These are phyloP conservation scores for Phytophthora aleatoria DNA, from an alignment of 352 stramenopile genomes.

Conservation along the genomic window DNA sequence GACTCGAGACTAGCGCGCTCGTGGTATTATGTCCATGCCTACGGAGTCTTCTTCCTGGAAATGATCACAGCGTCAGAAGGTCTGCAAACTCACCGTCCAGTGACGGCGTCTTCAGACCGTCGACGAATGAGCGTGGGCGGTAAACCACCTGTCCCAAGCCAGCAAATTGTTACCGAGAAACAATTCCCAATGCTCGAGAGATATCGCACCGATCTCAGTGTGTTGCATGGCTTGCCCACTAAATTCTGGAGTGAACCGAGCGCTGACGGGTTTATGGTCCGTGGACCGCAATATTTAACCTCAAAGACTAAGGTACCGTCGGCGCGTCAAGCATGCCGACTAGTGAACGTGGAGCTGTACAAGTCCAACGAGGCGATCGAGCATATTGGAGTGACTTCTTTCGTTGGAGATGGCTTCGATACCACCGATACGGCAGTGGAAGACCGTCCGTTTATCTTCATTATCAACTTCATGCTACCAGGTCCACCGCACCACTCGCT, in stretches of 20 bases:
- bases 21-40: slow-evolving; percentile 81
- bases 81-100: slow-evolving; percentile 26
- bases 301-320: slow-evolving; percentile 68
- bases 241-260: slow-evolving; percentile 88
- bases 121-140: slow-evolving; percentile 18
- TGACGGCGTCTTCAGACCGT: slow-evolving; percentile 25
- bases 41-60: slow-evolving; percentile 75
- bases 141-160: slow-evolving; percentile 33
- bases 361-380: slow-evolving; percentile 56
- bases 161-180: slow-evolving; percentile 70
- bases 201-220: slow-evolving; percentile 66
- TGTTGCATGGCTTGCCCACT: slow-evolving; percentile 58
- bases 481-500: slow-evolving; percentile 69
- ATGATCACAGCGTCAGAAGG: slow-evolving; percentile 61
- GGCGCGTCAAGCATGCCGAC: slow-evolving; percentile 56
- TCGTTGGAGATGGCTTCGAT: slow-evolving; percentile 51
- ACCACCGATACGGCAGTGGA: slow-evolving; percentile 14
- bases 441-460: slow-evolving; percentile 62
- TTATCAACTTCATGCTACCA: slow-evolving; percentile 86
- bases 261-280: slow-evolving; percentile 65
- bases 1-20: slow-evolving; percentile 57
- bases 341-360: slow-evolving; percentile 77
- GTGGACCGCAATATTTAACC: slow-evolving; percentile 68
- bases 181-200: slow-evolving; percentile 59
- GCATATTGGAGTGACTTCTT: slow-evolving; percentile 73